Evolutionary conservation across 2,329 filamentous ascomycete species (phyloP).

Genomic region (Hymenoscyphus fructigenus): DNA sequence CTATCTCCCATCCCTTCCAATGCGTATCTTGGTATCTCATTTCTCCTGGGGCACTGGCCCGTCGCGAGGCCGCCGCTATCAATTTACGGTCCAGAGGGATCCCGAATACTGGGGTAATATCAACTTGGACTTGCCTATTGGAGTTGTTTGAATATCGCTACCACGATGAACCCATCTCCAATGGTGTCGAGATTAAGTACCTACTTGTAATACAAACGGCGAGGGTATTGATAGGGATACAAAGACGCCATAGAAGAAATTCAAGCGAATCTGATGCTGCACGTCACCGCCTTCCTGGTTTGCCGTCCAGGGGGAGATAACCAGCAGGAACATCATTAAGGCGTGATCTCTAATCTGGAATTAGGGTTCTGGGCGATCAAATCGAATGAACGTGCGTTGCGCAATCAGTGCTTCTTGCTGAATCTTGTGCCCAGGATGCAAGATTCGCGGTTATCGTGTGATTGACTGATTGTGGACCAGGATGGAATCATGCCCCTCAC

Average conservation of each 20-base stretch:
- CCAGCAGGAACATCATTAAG: too few species aligned
- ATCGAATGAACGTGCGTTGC: slow-evolving; percentile 2
- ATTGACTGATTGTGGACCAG: slow-evolving; percentile 2
- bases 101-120: slow-evolving; percentile 4
- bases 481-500: slow-evolving; percentile 3
- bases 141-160: neutral
- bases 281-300: neutral
- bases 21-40: neutral
- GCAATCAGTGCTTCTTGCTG: slow-evolving; percentile 1
- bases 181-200: neutral
- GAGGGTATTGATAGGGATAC: neutral
- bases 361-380: neutral
- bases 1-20: slow-evolving; percentile 1
- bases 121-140: slow-evolving; percentile 21
- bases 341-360: neutral
- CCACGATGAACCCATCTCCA: neutral
- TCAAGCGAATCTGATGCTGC: neutral
- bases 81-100: neutral
- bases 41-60: neutral
- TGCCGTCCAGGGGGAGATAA: neutral
- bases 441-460: slow-evolving; percentile 3
- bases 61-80: neutral
- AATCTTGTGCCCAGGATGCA: neutral
- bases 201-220: neutral
- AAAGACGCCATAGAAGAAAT: neutral